These are phyloP conservation scores for Trametes gibbosa DNA, from an alignment of 768 basidiomycete genomes.

Conservation along the genomic window DNA sequence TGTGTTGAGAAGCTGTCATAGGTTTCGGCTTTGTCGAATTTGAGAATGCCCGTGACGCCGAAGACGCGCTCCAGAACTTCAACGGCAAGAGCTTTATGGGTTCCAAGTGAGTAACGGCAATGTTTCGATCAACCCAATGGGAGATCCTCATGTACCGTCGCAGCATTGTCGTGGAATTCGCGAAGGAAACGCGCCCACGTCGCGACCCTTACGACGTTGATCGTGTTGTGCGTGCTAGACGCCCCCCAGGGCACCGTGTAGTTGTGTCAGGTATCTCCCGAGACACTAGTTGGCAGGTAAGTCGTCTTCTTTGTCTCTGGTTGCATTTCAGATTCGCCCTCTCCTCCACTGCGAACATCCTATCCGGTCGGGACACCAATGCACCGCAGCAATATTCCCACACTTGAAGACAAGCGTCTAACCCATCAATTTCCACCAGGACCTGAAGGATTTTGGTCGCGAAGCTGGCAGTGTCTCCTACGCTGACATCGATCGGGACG, in stretches of 20 bases:
- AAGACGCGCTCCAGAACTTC: conserved; percentile 85
- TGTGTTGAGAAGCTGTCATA: conserved; percentile 25
- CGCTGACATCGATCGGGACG: conserved; percentile 90
- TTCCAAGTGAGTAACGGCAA: conserved; percentile 51
- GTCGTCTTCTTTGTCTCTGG: conserved; percentile 35
- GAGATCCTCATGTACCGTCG: not conserved
- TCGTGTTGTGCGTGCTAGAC: conserved; percentile 64
- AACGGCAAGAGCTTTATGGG: conserved; percentile 92
- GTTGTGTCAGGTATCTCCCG: conserved; percentile 87
- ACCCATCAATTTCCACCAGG: conserved; percentile 52
- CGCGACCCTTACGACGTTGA: conserved; percentile 70
- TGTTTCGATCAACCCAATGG: not conserved
- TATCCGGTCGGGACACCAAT: no score
- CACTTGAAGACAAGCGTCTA: conserved; percentile 16
- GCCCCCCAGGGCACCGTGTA: conserved; percentile 80
- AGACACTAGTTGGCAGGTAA: conserved; percentile 99
- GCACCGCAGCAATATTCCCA: not conserved
- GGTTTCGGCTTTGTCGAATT: conserved; percentile 98
- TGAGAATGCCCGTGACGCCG: conserved; percentile 89
- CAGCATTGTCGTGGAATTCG: conserved; percentile 95
- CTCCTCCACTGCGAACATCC: not conserved
- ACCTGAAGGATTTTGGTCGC: conserved; percentile 96
- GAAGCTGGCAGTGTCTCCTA: conserved; percentile 91
- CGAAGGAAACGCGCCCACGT: conserved; percentile 87
- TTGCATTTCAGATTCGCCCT: not conserved